phyloP scores from a whole-genome alignment of 306 rosid genomes.

The Pterocarpus santalinus region DNA sequence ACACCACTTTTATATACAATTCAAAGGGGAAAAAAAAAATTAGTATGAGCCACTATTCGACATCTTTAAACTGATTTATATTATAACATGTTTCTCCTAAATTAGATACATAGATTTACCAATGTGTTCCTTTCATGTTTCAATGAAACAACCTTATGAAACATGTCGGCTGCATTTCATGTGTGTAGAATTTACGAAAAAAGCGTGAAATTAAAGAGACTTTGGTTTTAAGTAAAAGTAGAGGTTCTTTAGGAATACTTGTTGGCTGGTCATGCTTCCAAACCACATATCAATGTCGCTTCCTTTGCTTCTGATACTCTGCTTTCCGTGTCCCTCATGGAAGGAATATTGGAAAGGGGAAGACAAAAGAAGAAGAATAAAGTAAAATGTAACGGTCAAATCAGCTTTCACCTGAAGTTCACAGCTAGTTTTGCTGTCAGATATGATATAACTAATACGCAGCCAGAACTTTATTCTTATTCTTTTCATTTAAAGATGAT shows the following conservation, averaged over 20 bases:
- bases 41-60: neutral
- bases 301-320: conserved; percentile 55
- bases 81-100: neutral
- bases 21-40: neutral
- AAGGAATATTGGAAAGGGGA: conserved; percentile 64
- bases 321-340: conserved; percentile 73
- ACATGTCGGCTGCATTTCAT: neutral
- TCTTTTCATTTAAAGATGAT: conserved; percentile 29
- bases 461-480: conserved; percentile 57
- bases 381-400: conserved; percentile 46
- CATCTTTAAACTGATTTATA: neutral
- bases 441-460: neutral
- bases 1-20: no score
- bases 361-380: conserved; percentile 44
- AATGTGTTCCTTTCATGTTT: neutral
- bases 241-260: conserved; percentile 37
- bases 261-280: neutral
- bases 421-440: conserved; percentile 36
- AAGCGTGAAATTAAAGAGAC: conserved; percentile 1
- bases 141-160: neutral
- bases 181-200: neutral
- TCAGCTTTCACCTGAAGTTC: conserved; percentile 56
- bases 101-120: neutral
- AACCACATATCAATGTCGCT: conserved; percentile 22
- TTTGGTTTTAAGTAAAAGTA: conserved; percentile 1